Base-by-base conservation (phyloP, 345 rosid species). In the Eucalyptus viminalis region DNA sequence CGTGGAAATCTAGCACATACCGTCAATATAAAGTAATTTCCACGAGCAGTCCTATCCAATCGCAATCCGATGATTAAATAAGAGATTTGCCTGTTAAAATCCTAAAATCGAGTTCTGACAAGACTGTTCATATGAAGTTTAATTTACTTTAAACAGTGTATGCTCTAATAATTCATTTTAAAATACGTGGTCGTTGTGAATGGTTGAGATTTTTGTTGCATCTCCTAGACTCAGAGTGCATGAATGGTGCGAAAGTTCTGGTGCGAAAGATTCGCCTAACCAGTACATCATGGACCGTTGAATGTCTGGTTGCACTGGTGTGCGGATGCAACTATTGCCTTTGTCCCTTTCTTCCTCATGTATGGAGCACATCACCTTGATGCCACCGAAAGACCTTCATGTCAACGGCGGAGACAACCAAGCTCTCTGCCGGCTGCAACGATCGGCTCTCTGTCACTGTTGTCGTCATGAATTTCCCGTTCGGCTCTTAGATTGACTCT, bases 361-460 rank as follows among this genome's bases (percentile, higher is more conserved):
- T 49, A 49, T 49, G 49, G 49, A 49, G 49, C 49, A 49, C 49
- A 12, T 49, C 49, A 49, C 14, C 49, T 49, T 49, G 49, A 49
- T 49, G 49, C 49, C 49, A 49, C 49, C 49, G 49, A 49, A 49
- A 49, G 49, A 49, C 49, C 49, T 50, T 50, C 19, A 50, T 88
- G 10, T 89, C 95, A 14, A 22, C 80, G 34, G 89, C 91, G 40
- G 94, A 95, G 90, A 53, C 91, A 0, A 95, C 96, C 19, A 93
- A 91, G 90, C 92, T 90, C 45, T 92, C 93, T 25, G 89, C 92
- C 31, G 86, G 90, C 53, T 93, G 91, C 14, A 91, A 93, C 65
- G 88, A 92, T 65, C 86, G 91, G n/a, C 89, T 95, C 90, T 93
- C 93, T 21, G 43, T 93, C 90, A 93, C 97, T 27, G 49, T 95